Percentiles rank a stretch among this genome's conserved stretches.
phyloP scores from a whole-genome alignment of 208 protist genomes.

The Leishmania guyanensis region DNA sequence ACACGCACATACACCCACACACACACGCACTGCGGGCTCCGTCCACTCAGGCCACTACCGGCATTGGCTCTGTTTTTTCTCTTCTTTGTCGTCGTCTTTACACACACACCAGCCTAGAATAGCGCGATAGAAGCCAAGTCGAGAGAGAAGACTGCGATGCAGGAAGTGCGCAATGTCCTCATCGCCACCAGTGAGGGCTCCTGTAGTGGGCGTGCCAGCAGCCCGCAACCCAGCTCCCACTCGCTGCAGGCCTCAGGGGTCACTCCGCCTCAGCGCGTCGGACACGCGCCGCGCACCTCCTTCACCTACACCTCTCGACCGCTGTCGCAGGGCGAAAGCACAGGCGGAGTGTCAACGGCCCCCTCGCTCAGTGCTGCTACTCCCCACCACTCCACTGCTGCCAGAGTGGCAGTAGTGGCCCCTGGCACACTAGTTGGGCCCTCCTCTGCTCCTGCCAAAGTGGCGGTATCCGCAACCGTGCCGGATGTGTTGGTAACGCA shows the following conservation, averaged over 20 bases:
- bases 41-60: not conserved
- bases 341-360: not conserved
- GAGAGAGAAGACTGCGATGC: not conserved
- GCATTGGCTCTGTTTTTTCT: not conserved
- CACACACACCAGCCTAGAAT: not conserved
- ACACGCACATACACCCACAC: constrained; percentile 11
- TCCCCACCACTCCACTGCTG: not conserved
- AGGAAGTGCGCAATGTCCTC: constrained; percentile 6
- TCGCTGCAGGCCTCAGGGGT: not conserved
- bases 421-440: not conserved
- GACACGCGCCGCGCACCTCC: constrained; percentile 33
- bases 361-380: not conserved
- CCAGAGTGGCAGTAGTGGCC: too few relatives aligned
- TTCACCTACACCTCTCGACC: constrained; percentile 31
- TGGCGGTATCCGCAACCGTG: not conserved
- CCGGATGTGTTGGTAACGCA: not conserved
- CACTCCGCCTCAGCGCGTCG: not conserved
- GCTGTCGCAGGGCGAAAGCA: not conserved
- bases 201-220: not conserved
- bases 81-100: not conserved
- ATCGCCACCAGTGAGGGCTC: constrained; percentile 15
- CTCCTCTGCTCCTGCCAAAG: not conserved
- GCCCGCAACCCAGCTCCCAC: not conserved
- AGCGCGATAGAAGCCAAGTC: not conserved
- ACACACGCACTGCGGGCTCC: not conserved